These are phyloP conservation scores for Eurotiales sp. DNA, from an alignment of 2,329 filamentous ascomycete species.

Conservation along the genomic window DNA sequence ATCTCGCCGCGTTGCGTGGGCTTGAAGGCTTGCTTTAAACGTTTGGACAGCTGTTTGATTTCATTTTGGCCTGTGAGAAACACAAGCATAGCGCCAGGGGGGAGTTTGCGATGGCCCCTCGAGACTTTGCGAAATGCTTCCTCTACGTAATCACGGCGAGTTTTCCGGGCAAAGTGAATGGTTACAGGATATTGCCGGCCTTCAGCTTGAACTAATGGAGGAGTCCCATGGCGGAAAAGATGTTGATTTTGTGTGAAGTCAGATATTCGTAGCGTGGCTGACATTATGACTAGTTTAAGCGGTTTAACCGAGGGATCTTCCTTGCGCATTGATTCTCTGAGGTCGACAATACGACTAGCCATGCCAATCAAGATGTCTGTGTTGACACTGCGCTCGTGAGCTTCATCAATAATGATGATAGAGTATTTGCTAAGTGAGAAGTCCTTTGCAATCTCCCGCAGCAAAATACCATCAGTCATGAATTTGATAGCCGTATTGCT, in stretches of 20 bases:
- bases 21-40: constrained; percentile 66
- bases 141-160: constrained; percentile 82
- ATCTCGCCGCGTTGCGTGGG: constrained; percentile 48
- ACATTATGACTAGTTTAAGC: constrained; percentile 96
- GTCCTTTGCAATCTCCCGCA: constrained; percentile 87
- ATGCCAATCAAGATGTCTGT: constrained; percentile 98
- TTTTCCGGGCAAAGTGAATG: constrained; percentile 79
- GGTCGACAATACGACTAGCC: constrained; percentile 84
- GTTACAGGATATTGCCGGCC: constrained; percentile 90
- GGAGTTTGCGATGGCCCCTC: constrained; percentile 83
- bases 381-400: constrained; percentile 94
- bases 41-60: constrained; percentile 77
- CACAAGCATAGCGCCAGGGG: constrained; percentile 84
- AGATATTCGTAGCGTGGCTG: constrained; percentile 83
- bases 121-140: constrained; percentile 85
- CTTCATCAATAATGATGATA: constrained; percentile 90
- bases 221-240: constrained; percentile 69
- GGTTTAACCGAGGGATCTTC: constrained; percentile 70
- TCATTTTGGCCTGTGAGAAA: constrained; percentile 94
- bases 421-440: constrained; percentile 87
- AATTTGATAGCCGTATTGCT: constrained; percentile 90
- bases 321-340: constrained; percentile 69
- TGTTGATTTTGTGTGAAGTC: constrained; percentile 82
- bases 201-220: constrained; percentile 83
- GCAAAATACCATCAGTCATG: constrained; percentile 95